Evolutionary conservation across 2,329 filamentous ascomycete genomes (phyloP), one percentile per base, ranked within the genome.

Genomic region (Didymella lethalis): DNA sequence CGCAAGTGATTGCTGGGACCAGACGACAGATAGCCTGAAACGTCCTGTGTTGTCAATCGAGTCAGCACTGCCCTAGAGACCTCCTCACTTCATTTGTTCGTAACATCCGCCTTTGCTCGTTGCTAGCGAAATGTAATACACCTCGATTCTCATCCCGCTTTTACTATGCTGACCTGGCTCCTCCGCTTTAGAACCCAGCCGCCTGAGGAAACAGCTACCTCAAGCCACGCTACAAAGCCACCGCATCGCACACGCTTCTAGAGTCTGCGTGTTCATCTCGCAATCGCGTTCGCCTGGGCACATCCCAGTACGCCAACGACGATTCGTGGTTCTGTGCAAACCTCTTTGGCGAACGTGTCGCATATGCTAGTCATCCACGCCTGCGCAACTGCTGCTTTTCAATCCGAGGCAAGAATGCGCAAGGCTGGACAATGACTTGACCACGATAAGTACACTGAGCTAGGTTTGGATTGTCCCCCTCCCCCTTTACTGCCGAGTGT

Each of bases 111-210:
- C 63, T 65, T 62, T 63, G 59, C 67, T 63, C 60, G 54, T 61
- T 46, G 57, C 65, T 67, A 65, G 63, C 63, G 64, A 68, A 71
- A 71, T 65, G 68, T 71, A 71, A 71, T 68, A 59, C 63, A 67
- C 65, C 68, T 67, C 59, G 62, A 54, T 63, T 63, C 63, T 68
- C 51, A 52, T 48, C 36, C 51, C 54, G 23, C 47, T 53, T 54
- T 54, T 44, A 61, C 43, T 32, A 48, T 60, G 59, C 59, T 64
- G 57, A 64, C 62, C 50, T 54, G n/a, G 36, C 31, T 55, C 31
- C 10, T 32, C 16, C 11, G 7, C 54, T 36, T 54, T 48, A 68
- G 66, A 57, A 54, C 57, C 40, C 60, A 64, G 38, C 56, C 56
- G 31, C 29, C 54, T 50, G 64, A 66, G 50, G 52, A 59, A 25